Evolutionary conservation across 1,284 basidiomycete species (phyloP), one percentile per base, ranked within the genome.

Genomic region (Paramarasmius palmivorus): DNA sequence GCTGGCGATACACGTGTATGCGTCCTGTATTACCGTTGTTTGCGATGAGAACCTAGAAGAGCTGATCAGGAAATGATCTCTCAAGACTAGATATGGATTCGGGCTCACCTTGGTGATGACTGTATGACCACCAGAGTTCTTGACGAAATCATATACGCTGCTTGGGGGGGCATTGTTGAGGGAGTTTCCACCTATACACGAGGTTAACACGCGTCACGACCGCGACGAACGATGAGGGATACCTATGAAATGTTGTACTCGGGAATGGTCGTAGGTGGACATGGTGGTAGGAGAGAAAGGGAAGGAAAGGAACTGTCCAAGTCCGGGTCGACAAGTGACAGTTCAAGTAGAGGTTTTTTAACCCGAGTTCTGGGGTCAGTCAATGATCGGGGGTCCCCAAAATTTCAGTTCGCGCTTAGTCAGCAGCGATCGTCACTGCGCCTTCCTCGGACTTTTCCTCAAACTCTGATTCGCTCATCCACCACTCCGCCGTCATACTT

Each of bases 101-200:
- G 20, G 14, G 59, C 80, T 54, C 53, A 97, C 96, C 80, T 98
- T 99, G 58, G 94, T 98, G 72, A 99, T 98, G 58, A 99, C 95
- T 34, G 95, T 97, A 75, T 99, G 97, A 60, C 97, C 97, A 32
- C 94, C 95, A 69, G 95, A 81, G 50, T 78, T 76, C 69, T 92
- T 90, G 54, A 99, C 95, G 73, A 97, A 99, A 75, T 98, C 95
- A 59, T 87, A 79, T 44, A 99, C 89, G 55, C 82, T 82, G 55
- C 92, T 83, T 26, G 88, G 75, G 15, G 90, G 77, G 32, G 95
- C 95, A 57, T 82, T 85, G 53, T 95, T 92, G 61, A 98, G 71
- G 36, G 92, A 85, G 76, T 98, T 97, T 54, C 93, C 95, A 68
- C 97, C 97, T 98, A 64, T 40, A 57, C 48, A 63, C 54, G 36